These are phyloP conservation scores for Chimonanthus praecox DNA, from an alignment of 164 flowering plant genomes.

Conservation along the genomic window DNA sequence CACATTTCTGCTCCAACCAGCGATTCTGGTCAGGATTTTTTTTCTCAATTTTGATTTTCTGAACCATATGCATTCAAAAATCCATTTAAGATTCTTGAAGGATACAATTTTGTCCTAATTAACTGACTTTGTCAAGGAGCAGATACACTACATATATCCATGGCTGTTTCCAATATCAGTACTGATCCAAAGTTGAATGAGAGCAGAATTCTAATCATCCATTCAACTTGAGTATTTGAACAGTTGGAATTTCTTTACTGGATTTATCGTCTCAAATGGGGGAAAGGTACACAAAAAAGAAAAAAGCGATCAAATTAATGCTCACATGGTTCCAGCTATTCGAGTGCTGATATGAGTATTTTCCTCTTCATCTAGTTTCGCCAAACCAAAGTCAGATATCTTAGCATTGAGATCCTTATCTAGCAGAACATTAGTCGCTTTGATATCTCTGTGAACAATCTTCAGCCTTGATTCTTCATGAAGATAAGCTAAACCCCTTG, in stretches of 20 bases:
- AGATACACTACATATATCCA: too few species aligned
- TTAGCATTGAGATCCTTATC: conserved; percentile 66
- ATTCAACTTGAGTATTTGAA: too few species aligned
- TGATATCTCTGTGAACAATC: conserved; percentile 18
- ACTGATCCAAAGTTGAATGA: too few species aligned
- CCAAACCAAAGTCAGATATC: conserved; percentile 83
- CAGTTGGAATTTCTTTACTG: neutral
- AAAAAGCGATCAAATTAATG: neutral
- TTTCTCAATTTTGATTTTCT: too few species aligned
- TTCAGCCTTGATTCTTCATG: conserved; percentile 47
- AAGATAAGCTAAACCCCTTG: conserved; percentile 44
- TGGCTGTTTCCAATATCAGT: too few species aligned
- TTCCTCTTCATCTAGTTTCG: conserved; percentile 70
- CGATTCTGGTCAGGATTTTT: too few species aligned
- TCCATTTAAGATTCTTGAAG: too few species aligned
- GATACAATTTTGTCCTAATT: too few species aligned
- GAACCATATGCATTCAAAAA: too few species aligned
- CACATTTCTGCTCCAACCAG: too few species aligned
- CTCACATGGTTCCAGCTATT: conserved; percentile 81
- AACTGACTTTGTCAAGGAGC: too few species aligned
- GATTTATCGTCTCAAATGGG: neutral
- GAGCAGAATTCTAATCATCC: too few species aligned
- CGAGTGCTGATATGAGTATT: conserved; percentile 73
- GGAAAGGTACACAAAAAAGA: neutral
- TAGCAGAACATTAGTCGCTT: conserved; percentile 23